Evolutionary conservation across 805 yeast species (phyloP).

Genomic region (Wilhelminamyces savonicus): DNA sequence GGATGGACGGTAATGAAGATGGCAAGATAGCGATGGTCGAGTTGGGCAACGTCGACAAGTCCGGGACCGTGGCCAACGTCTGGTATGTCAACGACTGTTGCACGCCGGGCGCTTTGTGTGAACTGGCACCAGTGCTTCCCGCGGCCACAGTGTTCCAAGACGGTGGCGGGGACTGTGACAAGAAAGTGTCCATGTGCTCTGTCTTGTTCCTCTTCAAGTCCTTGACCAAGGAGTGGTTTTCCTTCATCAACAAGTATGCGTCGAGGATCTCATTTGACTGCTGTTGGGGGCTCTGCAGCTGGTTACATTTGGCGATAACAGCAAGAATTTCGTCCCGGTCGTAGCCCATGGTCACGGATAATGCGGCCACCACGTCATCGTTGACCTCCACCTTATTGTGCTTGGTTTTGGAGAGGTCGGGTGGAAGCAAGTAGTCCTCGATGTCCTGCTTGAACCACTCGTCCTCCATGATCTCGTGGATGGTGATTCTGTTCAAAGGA

Average conservation of each 20-base stretch:
- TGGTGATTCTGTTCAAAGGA: constrained; percentile 89
- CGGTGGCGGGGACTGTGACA: constrained; percentile 59
- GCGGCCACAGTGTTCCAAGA: constrained; percentile 22
- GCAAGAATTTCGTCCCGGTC: constrained; percentile 77
- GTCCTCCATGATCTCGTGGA: constrained; percentile 87
- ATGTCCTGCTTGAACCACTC: constrained; percentile 86
- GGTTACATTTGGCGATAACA: constrained; percentile 52
- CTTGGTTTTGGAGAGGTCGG: constrained; percentile 34
- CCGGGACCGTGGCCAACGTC: constrained; percentile 41
- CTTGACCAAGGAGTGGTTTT: constrained; percentile 64
- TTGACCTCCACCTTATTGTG: constrained; percentile 48
- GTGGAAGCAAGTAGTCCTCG: constrained; percentile 72
- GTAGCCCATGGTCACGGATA: constrained; percentile 83
- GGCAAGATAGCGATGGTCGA: constrained; percentile 91
- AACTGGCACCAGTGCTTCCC: constrained; percentile 8
- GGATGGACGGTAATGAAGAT: constrained; percentile 89
- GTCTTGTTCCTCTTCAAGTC: constrained; percentile 51
- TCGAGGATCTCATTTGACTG: constrained; percentile 70
- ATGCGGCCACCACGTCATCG: constrained; percentile 67
- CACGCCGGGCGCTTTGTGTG: constrained; percentile 35
- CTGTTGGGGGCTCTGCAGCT: constrained; percentile 13
- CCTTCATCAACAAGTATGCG: constrained; percentile 78
- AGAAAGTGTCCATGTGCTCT: constrained; percentile 51
- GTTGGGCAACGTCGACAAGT: constrained; percentile 49
- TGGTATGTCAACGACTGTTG: constrained; percentile 42